Percentiles rank a stretch among this genome's conserved stretches.
phyloP scores from a whole-genome alignment of 768 basidiomycete genomes.

The Lactarius pseudohatsudake region DNA sequence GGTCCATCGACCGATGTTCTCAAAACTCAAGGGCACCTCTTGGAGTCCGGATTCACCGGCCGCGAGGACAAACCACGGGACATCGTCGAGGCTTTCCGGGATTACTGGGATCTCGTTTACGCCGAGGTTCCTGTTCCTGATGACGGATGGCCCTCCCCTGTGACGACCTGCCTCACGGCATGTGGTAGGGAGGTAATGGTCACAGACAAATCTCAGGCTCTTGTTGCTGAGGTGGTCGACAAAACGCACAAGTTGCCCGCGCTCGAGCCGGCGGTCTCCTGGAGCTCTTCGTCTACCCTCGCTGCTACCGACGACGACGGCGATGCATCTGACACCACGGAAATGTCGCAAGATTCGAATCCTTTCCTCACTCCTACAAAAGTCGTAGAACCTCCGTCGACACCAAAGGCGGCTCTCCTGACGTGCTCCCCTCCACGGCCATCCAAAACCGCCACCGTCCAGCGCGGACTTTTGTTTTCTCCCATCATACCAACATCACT shows the following conservation, averaged over 20 bases:
- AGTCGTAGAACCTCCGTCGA: slow-evolving; percentile 16
- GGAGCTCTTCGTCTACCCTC: slow-evolving; percentile 26
- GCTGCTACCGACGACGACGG: slow-evolving; percentile 18
- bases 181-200: slow-evolving; percentile 23
- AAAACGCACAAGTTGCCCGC: not conserved
- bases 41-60: slow-evolving; percentile 59
- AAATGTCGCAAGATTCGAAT: slow-evolving; percentile 13
- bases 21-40: slow-evolving; percentile 46
- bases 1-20: slow-evolving; percentile 44
- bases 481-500: slow-evolving; percentile 24
- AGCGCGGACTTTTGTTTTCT: slow-evolving; percentile 11
- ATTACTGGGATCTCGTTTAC: slow-evolving; percentile 61
- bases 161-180: slow-evolving; percentile 40
- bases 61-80: slow-evolving; percentile 47
- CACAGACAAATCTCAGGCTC: slow-evolving; percentile 14
- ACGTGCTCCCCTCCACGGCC: slow-evolving; percentile 26
- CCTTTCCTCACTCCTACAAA: not conserved
- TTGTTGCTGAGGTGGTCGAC: not conserved
- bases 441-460: slow-evolving; percentile 21
- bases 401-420: slow-evolving; percentile 13
- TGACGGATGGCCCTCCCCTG: slow-evolving; percentile 54
- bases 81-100: slow-evolving; percentile 52
- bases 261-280: slow-evolving; percentile 15
- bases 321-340: slow-evolving; percentile 12
- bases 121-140: slow-evolving; percentile 42